phyloP scores from a whole-genome alignment of 805 yeast species.

The Candida verbasci region DNA sequence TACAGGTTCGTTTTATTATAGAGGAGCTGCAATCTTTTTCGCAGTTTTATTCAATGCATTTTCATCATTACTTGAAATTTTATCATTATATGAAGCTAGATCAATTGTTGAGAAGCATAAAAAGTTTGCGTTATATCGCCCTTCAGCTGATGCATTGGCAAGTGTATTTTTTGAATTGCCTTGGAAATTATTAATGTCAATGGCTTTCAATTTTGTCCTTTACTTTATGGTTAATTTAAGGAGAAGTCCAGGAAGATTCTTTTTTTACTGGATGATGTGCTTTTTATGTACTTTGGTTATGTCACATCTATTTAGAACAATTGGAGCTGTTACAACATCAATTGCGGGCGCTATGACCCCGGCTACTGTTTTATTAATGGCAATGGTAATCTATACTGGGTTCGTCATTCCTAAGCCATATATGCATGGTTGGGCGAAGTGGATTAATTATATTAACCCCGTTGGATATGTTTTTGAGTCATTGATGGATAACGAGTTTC shows the following conservation, averaged over 20 bases:
- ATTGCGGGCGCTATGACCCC: slow-evolving; percentile 40
- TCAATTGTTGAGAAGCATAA: slow-evolving; percentile 68
- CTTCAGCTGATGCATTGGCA: slow-evolving; percentile 69
- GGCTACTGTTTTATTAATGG: slow-evolving; percentile 41
- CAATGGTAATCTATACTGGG: slow-evolving; percentile 53
- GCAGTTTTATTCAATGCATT: slow-evolving; percentile 58
- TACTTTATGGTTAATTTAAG: slow-evolving; percentile 39
- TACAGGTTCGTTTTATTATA: slow-evolving; percentile 54
- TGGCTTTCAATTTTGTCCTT: slow-evolving; percentile 21
- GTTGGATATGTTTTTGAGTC: slow-evolving; percentile 47
- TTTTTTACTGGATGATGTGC: slow-evolving; percentile 31
- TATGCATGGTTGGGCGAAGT: slow-evolving; percentile 63
- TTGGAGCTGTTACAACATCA: slow-evolving; percentile 39
- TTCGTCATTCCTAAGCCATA: slow-evolving; percentile 36
- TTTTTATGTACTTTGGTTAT: slow-evolving; percentile 28
- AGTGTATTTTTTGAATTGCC: slow-evolving; percentile 60
- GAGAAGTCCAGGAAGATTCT: slow-evolving; percentile 33
- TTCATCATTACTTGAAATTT: slow-evolving; percentile 54
- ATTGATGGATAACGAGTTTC: slow-evolving; percentile 61
- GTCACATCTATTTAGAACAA: slow-evolving; percentile 38
- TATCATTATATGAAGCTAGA: slow-evolving; percentile 54
- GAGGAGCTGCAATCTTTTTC: slow-evolving; percentile 62
- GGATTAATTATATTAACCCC: slow-evolving; percentile 42
- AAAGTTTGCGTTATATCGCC: slow-evolving; percentile 65
- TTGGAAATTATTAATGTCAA: slow-evolving; percentile 39